Conservation (phyloP, 2,329 filamentous ascomycete species). For the Alternaria sp. region DNA sequence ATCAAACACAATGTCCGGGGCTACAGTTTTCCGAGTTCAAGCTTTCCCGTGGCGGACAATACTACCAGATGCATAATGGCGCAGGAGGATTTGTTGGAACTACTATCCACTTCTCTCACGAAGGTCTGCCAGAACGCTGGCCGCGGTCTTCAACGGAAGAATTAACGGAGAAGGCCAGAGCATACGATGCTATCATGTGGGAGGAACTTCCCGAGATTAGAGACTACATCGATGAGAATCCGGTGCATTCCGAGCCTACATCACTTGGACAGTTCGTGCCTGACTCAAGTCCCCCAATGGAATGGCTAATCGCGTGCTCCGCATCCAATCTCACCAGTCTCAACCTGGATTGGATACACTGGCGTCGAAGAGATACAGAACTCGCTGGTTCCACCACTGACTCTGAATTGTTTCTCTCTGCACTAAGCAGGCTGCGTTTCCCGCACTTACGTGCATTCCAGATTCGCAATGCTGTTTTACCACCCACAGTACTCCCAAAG, state of each 20-base stretch:
- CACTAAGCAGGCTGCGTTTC: slow-evolving; percentile 48
- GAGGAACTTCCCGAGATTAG: slow-evolving; percentile 30
- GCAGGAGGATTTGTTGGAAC: slow-evolving; percentile 40
- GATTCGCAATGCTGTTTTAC: slow-evolving; percentile 52
- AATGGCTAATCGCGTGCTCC: slow-evolving; percentile 27
- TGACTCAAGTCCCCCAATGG: slow-evolving; percentile 16
- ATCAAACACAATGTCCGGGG: slow-evolving; percentile 10
- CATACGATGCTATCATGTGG: slow-evolving; percentile 38
- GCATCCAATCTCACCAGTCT: slow-evolving; percentile 39
- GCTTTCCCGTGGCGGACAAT: slow-evolving; percentile 40
- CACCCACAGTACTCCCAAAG: slow-evolving; percentile 44
- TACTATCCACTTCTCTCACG: slow-evolving; percentile 30
- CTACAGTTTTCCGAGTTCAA: slow-evolving; percentile 33
- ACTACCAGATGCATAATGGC: slow-evolving; percentile 36
- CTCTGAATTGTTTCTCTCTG: slow-evolving; percentile 24
- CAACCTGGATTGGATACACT: slow-evolving; percentile 46
- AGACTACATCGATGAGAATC: slow-evolving; percentile 25
- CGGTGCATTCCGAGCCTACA: slow-evolving; percentile 5
- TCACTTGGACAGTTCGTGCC: background rate
- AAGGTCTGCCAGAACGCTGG: slow-evolving; percentile 6
- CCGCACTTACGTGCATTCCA: slow-evolving; percentile 55
- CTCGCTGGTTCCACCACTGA: slow-evolving; percentile 3
- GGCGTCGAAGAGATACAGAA: slow-evolving; percentile 29
- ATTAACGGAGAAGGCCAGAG: slow-evolving; percentile 22
- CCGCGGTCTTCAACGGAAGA: slow-evolving; percentile 12